Evolutionary conservation across 495 filamentous ascomycete genomes (phyloP), one percentile per base, ranked within the genome.

Genomic region (Recurvomyces mirabilis): DNA sequence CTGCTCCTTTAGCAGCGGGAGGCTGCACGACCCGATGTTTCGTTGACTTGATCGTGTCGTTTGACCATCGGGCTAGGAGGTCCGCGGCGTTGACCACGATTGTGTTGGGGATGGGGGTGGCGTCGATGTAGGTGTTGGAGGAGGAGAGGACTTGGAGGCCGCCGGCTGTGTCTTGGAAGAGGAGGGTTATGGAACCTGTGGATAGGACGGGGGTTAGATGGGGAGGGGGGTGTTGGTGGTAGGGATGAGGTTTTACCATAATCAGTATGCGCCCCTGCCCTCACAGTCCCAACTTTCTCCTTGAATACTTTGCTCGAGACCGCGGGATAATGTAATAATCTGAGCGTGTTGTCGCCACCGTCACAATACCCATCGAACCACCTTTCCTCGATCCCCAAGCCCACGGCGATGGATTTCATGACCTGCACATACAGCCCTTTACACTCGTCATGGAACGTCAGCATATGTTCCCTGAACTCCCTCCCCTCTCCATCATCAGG

Each of bases 1-100:
- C n/a, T n/a, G n/a, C n/a, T n/a, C n/a, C n/a, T n/a, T n/a, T n/a
- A n/a, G n/a, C n/a, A n/a, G 56, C 51, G 3, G 53, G 83, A 5
- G 89, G 89, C 63, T 94, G 80, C 9, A 95, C 82, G 1, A 95
- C 89, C 17, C 87, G 74, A 59, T 96, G 89, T 40, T 82, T 75
- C 0, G 89, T 96, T 47, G 79, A 85, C 65, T 80, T 82, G 58
- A 96, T 89, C 4, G 73, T 77, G 54, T 88, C 86, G 56, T 95
- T 96, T 1, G 36, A 41, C 89, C 89, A 96, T 23, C 88, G 66
- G 2, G 85, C 81, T 32, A 96, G 63, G 53, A 95, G 50, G 63
- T 96, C 89, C 1, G 87, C 89, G 1, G 87, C 88, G 60, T 96
- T 95, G 23, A 96, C 73, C 5, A 96, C 85, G 41, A 91, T 81